Percentiles rank a stretch among this genome's conserved stretches.
These are phyloP conservation scores for Simplicillium aogashimaense DNA, from an alignment of 2,329 filamentous ascomycete species.

Conservation along the genomic window DNA sequence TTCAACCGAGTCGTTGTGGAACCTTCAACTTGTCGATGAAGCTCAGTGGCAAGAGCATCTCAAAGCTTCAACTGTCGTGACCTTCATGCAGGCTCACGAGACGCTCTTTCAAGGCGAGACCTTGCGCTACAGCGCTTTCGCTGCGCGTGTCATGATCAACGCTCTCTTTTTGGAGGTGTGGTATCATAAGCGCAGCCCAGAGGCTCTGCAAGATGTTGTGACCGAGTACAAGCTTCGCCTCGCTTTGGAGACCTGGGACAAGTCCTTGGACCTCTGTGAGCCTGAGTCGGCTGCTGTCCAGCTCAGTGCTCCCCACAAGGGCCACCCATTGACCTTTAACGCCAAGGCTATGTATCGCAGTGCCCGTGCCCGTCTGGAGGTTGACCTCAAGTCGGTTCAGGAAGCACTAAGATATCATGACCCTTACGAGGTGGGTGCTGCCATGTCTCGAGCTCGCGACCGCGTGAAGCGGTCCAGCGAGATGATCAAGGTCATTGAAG, in stretches of 20 bases:
- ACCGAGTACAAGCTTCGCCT: slow-evolving; percentile 96
- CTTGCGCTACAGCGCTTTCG: slow-evolving; percentile 89
- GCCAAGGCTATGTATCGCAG: slow-evolving; percentile 96
- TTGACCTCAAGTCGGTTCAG: slow-evolving; percentile 91
- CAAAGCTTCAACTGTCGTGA: slow-evolving; percentile 60
- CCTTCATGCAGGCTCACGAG: slow-evolving; percentile 89
- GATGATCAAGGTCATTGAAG: slow-evolving; percentile 97
- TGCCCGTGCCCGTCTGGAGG: slow-evolving; percentile 81
- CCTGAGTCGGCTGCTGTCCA: slow-evolving; percentile 82
- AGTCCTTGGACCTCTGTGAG: slow-evolving; percentile 86
- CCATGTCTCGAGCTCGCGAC: slow-evolving; percentile 90
- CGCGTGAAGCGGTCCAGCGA: slow-evolving; percentile 90
- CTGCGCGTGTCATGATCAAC: slow-evolving; percentile 97
- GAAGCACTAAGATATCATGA: slow-evolving; percentile 96
- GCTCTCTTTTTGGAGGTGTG: slow-evolving; percentile 96
- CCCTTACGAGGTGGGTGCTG: slow-evolving; percentile 89
- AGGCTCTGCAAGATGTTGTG: slow-evolving; percentile 91
- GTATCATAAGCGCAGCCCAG: slow-evolving; percentile 98
- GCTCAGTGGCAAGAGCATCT: slow-evolving; percentile 75
- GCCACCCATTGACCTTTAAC: slow-evolving; percentile 94
- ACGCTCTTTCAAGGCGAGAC: slow-evolving; percentile 90
- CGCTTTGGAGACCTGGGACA: slow-evolving; percentile 97
- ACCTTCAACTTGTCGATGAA: slow-evolving; percentile 69
- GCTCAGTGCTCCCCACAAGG: slow-evolving; percentile 88
- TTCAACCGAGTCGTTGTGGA: slow-evolving; percentile 92